These are phyloP conservation scores for Monosporozyma yasuniensis DNA, from an alignment of 805 yeast genomes.

Conservation along the genomic window DNA sequence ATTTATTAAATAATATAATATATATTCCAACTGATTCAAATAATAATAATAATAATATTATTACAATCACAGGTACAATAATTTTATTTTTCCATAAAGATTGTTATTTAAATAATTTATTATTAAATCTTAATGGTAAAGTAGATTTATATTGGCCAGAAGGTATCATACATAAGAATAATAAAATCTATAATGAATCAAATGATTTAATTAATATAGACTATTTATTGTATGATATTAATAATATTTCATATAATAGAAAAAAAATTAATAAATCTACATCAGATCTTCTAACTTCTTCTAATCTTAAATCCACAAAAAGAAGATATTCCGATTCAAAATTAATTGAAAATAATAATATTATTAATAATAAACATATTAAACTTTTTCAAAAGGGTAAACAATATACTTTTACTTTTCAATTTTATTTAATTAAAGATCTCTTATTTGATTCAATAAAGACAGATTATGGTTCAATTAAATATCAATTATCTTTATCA, in stretches of 20 bases:
- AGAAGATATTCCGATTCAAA: background rate
- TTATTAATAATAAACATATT: too few species aligned
- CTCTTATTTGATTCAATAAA: conserved; percentile 55
- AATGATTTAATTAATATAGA: conserved; percentile 10
- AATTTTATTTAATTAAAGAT: conserved; percentile 72
- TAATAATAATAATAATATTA: conserved; percentile 26
- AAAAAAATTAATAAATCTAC: background rate
- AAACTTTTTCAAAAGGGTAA: conserved; percentile 68
- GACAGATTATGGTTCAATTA: conserved; percentile 72
- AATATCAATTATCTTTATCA: conserved; percentile 54
- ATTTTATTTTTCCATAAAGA: conserved; percentile 60
- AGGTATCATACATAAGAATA: conserved; percentile 51
- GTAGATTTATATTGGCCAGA: conserved; percentile 92
- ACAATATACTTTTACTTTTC: conserved; percentile 84
- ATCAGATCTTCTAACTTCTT: background rate
- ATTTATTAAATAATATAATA: background rate
- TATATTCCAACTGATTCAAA: too few species aligned
- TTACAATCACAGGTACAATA: conserved; percentile 56
- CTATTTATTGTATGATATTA: background rate
- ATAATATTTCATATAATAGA: background rate
- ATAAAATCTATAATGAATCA: conserved; percentile 40
- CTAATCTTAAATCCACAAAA: background rate
- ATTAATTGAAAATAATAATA: background rate
- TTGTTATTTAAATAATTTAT: conserved; percentile 54
- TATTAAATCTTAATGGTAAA: conserved; percentile 51